Base-by-base conservation (phyloP, 2,329 filamentous ascomycete genomes). In the Colletotrichum sansevieriae region DNA sequence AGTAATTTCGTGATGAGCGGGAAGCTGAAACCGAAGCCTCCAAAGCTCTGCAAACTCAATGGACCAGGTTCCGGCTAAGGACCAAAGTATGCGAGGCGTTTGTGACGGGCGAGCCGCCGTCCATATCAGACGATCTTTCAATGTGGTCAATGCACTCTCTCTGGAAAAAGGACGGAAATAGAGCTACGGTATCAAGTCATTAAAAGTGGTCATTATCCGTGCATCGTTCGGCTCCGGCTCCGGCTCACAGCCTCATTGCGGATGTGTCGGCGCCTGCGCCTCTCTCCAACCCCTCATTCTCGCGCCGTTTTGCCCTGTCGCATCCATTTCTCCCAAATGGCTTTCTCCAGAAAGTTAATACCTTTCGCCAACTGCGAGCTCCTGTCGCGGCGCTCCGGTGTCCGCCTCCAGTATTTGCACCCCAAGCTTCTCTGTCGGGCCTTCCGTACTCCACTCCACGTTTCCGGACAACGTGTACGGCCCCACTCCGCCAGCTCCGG, bases 301-400 rank as follows among this genome's bases (percentile, higher is more conserved):
- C 12, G 66, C 62, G 4, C 22, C 22, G 35, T 68, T 68, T 25
- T 68, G 66, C 22, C 66, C 62, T 20, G 57, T 67, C 13, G 57
- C 63, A 13, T 70, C 63, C 63, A 68, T 66, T 57, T 70, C 67
- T 47, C 54, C 46, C 35, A 37, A 75, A n/a, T 78, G 76, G 1
- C 76, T 76, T 62, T 80, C 77, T 1, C 76, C 79, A 70, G 78
- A 73, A 67, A 82, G 72, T 70, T 82, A 80, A 49, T 78, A 74
- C 1, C 74, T 75, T 43, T 73, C 74, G 6, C 62, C 54, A n/a
- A 72, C 71, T 5, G 55, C 68, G 4, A 78, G 56, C 66, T 79
- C 77, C 18, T 73, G 74, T 25, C 76, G 73, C 33, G 71, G 33
- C 1, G 56, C 56, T 12, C 20, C 47, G n/a, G 70, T 37, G 43